These are phyloP conservation scores for Fistulifera pelliculosa DNA, from an alignment of 108 stramenopile genomes.

Conservation along the genomic window DNA sequence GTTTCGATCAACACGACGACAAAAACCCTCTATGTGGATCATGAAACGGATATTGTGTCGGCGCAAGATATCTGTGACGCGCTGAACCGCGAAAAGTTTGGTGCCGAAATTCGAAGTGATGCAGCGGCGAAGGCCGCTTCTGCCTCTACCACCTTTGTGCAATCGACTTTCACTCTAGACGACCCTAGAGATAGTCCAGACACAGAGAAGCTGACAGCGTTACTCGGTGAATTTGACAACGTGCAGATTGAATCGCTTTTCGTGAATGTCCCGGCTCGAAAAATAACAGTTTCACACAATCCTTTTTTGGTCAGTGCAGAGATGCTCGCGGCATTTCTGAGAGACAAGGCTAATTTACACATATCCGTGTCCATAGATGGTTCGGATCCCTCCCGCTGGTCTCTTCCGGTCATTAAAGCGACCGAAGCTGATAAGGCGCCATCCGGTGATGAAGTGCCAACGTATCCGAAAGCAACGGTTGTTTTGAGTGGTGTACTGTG, in stretches of 20 bases:
- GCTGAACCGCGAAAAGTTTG: constrained; percentile 35
- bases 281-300: constrained; percentile 22
- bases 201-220: background rate
- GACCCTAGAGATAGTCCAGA: background rate
- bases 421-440: background rate
- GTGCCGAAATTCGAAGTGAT: constrained; percentile 26
- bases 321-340: constrained; percentile 2
- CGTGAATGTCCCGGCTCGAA: constrained; percentile 5
- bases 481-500: constrained; percentile 44
- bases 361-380: constrained; percentile 18
- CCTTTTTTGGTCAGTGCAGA: constrained; percentile 13
- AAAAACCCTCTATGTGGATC: constrained; percentile 68
- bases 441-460: constrained; percentile 5
- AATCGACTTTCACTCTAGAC: constrained; percentile 1
- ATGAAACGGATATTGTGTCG: constrained; percentile 35
- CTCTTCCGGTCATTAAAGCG: background rate
- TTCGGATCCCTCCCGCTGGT: constrained; percentile 4
- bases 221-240: background rate
- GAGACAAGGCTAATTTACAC: constrained; percentile 3
- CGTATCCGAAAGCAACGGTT: constrained; percentile 10
- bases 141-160: background rate
- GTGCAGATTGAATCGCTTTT: constrained; percentile 13
- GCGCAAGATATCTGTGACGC: constrained; percentile 35
- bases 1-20: constrained; percentile 70
- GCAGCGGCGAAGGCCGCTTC: constrained; percentile 4